Conservation (phyloP, 371 early-diverging fungal species). For the Mortierella polycephala region DNA sequence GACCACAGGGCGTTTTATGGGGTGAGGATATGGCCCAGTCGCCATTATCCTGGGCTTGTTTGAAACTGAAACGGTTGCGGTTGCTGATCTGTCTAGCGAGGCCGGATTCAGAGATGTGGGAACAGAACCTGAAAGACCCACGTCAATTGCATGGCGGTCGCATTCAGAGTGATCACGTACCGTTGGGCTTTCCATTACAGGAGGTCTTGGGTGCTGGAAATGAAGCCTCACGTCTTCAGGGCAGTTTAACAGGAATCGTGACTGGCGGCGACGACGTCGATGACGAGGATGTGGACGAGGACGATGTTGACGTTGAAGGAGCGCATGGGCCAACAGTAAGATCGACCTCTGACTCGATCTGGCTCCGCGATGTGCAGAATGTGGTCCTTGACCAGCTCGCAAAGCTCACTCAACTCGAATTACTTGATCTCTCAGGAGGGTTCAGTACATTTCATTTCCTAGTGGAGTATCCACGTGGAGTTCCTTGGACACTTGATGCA, state of each 20-base stretch:
- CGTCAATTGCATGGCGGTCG: background rate
- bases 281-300: background rate
- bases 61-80: slow-evolving; percentile 11
- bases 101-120: slow-evolving; percentile 37
- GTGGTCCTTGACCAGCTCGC: slow-evolving; percentile 12
- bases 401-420: slow-evolving; percentile 3
- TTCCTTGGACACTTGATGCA: slow-evolving; percentile 14
- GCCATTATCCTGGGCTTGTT: slow-evolving; percentile 11
- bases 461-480: slow-evolving; percentile 10
- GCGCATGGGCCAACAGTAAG: background rate
- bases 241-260: too few relatives aligned
- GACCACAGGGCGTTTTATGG: slow-evolving; percentile 30
- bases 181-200: slow-evolving; percentile 15
- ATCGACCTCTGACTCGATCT: background rate
- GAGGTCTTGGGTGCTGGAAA: slow-evolving; percentile 4
- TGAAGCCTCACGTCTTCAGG: too few relatives aligned
- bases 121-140: background rate
- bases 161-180: background rate
- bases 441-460: slow-evolving; percentile 1
- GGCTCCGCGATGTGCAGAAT: slow-evolving; percentile 3
- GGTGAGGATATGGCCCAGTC: slow-evolving; percentile 28
- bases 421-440: slow-evolving; percentile 10
- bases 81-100: slow-evolving; percentile 31
- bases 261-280: background rate
- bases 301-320: background rate